Conservation (phyloP, 441 rosid genomes). For the Kokia cookei region DNA sequence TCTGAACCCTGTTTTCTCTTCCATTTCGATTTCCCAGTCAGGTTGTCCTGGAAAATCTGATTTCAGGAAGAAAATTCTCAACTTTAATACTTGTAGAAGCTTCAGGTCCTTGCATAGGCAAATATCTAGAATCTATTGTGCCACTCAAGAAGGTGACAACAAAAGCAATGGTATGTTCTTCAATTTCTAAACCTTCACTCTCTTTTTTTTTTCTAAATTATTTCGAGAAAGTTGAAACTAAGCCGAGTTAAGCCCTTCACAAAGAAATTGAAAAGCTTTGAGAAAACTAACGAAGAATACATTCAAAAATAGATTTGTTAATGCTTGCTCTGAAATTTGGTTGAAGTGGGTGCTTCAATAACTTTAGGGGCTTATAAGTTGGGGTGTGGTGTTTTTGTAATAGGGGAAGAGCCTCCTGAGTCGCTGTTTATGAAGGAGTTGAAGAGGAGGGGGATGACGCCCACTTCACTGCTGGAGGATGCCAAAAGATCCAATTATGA, state of each 20-base stretch:
- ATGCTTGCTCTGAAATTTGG: neutral
- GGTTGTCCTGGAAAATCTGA: slow-evolving; percentile 33
- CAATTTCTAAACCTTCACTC: neutral
- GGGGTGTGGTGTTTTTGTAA: neutral
- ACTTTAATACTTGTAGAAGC: slow-evolving; percentile 18
- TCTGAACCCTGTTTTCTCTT: slow-evolving; percentile 35
- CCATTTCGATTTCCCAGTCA: slow-evolving; percentile 38
- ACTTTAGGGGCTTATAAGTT: no score
- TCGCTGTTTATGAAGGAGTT: slow-evolving; percentile 92
- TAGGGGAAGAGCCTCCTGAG: slow-evolving; percentile 94
- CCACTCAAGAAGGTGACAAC: slow-evolving; percentile 46
- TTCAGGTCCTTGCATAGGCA: slow-evolving; percentile 13
- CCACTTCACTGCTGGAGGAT: slow-evolving; percentile 80
- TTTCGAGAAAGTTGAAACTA: neutral
- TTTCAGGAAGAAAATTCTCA: slow-evolving; percentile 28
- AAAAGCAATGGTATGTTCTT: slow-evolving; percentile 50
- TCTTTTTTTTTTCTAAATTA: neutral
- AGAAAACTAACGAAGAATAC: neutral
- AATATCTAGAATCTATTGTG: slow-evolving; percentile 38
- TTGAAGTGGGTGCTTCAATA: neutral
- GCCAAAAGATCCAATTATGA: slow-evolving; percentile 33
- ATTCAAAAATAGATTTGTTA: neutral
- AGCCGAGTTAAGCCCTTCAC: no score
- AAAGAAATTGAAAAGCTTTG: neutral
- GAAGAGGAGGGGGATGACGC: slow-evolving; percentile 88